These are phyloP conservation scores for Colletotrichum sp. DNA, from an alignment of 2,329 filamentous ascomycete species.

Conservation along the genomic window DNA sequence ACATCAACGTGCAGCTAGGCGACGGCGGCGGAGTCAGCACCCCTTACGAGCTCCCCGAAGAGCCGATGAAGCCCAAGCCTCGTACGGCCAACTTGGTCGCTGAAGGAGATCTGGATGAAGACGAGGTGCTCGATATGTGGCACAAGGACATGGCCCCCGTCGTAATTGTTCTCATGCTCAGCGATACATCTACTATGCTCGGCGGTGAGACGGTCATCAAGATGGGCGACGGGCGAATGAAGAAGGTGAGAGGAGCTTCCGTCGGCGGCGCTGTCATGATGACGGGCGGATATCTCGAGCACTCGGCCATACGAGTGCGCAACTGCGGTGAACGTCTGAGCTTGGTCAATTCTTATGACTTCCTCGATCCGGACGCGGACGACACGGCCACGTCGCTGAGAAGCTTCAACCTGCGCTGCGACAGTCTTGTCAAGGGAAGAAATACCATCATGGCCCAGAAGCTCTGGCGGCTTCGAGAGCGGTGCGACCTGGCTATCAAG, in stretches of 20 bases:
- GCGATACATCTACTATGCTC: neutral
- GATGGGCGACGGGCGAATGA: neutral
- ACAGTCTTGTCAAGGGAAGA: neutral
- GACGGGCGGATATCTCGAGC: neutral
- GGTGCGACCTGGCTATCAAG: neutral
- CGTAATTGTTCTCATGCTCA: neutral
- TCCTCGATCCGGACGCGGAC: neutral
- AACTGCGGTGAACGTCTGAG: neutral
- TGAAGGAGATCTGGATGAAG: neutral
- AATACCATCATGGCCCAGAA: neutral
- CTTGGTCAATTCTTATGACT: neutral
- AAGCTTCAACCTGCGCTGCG: neutral
- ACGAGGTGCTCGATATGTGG: neutral
- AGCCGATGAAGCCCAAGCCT: neutral
- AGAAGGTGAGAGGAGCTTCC: neutral
- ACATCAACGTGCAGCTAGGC: neutral
- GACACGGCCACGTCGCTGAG: neutral
- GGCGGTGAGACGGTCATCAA: neutral
- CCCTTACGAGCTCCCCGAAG: neutral
- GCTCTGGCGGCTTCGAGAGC: neutral
- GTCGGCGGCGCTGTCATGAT: neutral
- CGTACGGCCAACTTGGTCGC: neutral
- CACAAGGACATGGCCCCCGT: neutral
- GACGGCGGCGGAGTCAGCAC: neutral
- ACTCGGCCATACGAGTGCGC: neutral